Base-by-base conservation (phyloP, 78 protist genomes). In the Corallochytrium limacisporum region DNA sequence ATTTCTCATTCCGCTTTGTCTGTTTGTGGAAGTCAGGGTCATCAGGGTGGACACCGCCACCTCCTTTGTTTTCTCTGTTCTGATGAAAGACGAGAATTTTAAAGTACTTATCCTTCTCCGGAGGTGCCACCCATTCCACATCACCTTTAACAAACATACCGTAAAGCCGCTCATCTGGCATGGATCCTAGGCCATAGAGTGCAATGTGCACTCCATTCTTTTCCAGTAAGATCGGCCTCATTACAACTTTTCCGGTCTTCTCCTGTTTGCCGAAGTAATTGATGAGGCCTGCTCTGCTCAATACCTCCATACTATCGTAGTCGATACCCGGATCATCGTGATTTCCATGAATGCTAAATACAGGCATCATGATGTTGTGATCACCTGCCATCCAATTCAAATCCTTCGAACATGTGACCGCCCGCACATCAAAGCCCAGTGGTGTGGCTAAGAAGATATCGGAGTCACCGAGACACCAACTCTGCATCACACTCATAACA, bases 251-350 rank as follows among this genome's bases (percentile, higher is more conserved):
- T 42, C 85, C 90, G 3, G 86, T 13, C 22, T 47, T n/a, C 24
- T 61, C 53, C 16, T 33, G 62, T 40, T 85, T 81, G 1, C 98
- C 98, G 56, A 93, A 90, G 71, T 91, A 92, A 65, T 94, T 94
- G 36, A 95, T 62, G 50, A 92, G 60, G 42, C 72, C 63, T 0
- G 86, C 28, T 8, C 53, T 72, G n/a, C 78, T 15, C 40, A 95
- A 65, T 0, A 92, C 24, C 66, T 95, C 99, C 3, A 94, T 20
- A 0, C 95, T 88, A 6, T 90, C 69, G 1, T 78, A 60, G 26
- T 69, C 65, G 29, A 83, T 97, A 3, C 82, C 39, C 1, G 99
- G 99, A 44, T 96, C 99, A 62, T 96, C 99, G 49, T 96, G 99
- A 70, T 96, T 96, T 44, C 99, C 99, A 50, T 96, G 99, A 31